Evolutionary conservation across 2,329 filamentous ascomycete genomes (phyloP), one percentile per base, ranked within the genome.

Genomic region (Aspergillus brunneoviolaceus): DNA sequence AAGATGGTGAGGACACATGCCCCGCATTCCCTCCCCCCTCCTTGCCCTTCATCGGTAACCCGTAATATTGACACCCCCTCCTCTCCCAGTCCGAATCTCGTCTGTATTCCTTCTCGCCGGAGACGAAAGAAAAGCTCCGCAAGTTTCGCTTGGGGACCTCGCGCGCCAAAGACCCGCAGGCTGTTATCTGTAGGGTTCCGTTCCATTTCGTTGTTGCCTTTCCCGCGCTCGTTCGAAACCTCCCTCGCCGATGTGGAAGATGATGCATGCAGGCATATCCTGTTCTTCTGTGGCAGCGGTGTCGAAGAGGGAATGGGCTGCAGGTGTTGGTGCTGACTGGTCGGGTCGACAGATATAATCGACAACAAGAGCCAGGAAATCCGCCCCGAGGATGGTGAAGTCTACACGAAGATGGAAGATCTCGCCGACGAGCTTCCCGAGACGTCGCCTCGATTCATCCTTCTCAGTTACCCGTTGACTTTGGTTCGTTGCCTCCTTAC

Each of bases 81-180:
- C 27, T 29, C 27, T 48, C 16, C 78, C 76, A 87, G 70, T 96
- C 93, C 73, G 93, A 97, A 82, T 88, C 92, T 63, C 85, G 92
- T 69, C 85, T 98, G 64, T 98, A 96, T 81, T 91, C 90, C 61
- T 96, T 98, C 85, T 96, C 92, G 33, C 85, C 87, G 65, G 91
- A 95, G 79, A 96, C 92, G 50, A 95, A 89, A 79, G 88, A 92
- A 66, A 89, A 93, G 72, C 86, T 99, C 66, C 90, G 91, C 77
- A 98, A 97, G 79, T 99, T 99, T 81, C 90, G 95, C 54, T 84
- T 99, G 29, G 87, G 89, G 27, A 98, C 95, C 2, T 97, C 93
- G 35, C 84, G 95, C 66, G 88, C 92, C 55, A 94, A 89, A 74
- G 87, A 89, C 51, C 89, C 93, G 0, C 92, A 97, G 80, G 95